These are phyloP conservation scores for Xylaria flabelliformis DNA, from an alignment of 495 filamentous ascomycete species.

Conservation along the genomic window DNA sequence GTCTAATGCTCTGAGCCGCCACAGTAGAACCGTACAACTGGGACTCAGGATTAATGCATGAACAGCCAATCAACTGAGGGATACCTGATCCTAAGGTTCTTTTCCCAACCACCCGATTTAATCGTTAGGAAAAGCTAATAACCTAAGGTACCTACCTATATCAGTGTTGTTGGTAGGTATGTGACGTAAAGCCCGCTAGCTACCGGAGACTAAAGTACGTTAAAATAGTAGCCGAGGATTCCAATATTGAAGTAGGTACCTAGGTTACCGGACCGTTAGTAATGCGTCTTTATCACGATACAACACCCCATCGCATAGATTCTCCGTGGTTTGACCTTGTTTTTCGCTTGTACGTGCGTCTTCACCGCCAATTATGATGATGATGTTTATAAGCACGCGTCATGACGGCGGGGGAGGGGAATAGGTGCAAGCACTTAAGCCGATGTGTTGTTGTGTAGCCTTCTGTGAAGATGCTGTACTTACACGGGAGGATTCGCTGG, in stretches of 20 bases:
- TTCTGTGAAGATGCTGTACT: neutral
- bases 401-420: neutral
- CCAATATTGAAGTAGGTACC: neutral
- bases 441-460: neutral
- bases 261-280: neutral
- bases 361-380: slow-evolving; percentile 24
- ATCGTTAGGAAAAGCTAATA: neutral
- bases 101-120: slow-evolving; percentile 39
- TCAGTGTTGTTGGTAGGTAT: neutral
- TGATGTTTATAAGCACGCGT: neutral
- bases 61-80: slow-evolving; percentile 2
- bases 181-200: neutral
- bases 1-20: neutral
- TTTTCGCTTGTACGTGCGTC: neutral
- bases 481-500: neutral
- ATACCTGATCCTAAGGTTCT: neutral
- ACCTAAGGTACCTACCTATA: neutral
- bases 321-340: neutral
- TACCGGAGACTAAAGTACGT: neutral
- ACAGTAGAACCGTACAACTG: slow-evolving; percentile 11
- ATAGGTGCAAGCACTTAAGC: neutral
- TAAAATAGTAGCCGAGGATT: slow-evolving; percentile 11
- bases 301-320: neutral
- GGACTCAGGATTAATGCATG: slow-evolving; percentile 13
- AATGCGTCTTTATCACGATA: neutral